phyloP scores from a whole-genome alignment of 2,329 filamentous ascomycete genomes.

The Apiospora rasikravindrae region DNA sequence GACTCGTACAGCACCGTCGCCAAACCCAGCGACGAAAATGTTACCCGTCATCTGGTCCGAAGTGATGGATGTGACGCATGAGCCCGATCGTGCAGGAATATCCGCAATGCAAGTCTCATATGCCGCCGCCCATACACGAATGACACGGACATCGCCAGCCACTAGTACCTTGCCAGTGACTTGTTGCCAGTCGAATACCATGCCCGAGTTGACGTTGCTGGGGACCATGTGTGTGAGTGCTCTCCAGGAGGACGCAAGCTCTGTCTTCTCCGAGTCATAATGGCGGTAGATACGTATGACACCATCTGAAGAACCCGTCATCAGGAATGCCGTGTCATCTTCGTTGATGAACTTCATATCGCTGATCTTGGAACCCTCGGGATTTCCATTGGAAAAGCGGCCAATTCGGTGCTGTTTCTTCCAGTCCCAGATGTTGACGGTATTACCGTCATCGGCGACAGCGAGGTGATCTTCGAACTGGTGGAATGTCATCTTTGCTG shows the following conservation, averaged over 20 bases:
- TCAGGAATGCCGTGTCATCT: constrained; percentile 91
- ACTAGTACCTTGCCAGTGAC: constrained; percentile 95
- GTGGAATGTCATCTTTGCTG: constrained; percentile 92
- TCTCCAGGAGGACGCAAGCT: constrained; percentile 89
- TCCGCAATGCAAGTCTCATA: constrained; percentile 92
- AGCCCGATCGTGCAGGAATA: constrained; percentile 91
- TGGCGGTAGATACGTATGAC: constrained; percentile 92
- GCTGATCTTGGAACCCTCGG: constrained; percentile 86
- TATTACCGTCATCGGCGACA: constrained; percentile 91
- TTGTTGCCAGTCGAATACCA: constrained; percentile 99
- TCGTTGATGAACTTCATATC: constrained; percentile 98
- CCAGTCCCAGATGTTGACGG: constrained; percentile 93
- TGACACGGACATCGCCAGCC: constrained; percentile 92
- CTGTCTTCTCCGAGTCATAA: constrained; percentile 80
- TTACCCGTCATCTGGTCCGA: constrained; percentile 98
- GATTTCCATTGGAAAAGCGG: constrained; percentile 94
- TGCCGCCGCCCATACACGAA: constrained; percentile 94
- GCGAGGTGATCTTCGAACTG: constrained; percentile 97
- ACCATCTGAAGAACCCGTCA: constrained; percentile 95
- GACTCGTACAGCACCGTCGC: constrained; percentile 90
- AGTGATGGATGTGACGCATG: constrained; percentile 93
- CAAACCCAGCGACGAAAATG: constrained; percentile 94
- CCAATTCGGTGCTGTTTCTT: constrained; percentile 75
- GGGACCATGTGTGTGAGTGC: constrained; percentile 93
- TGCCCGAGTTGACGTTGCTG: constrained; percentile 90